Evolutionary conservation across 2,329 filamentous ascomycete species (phyloP), one percentile per base, ranked within the genome.

Genomic region (Penicillium sp.): DNA sequence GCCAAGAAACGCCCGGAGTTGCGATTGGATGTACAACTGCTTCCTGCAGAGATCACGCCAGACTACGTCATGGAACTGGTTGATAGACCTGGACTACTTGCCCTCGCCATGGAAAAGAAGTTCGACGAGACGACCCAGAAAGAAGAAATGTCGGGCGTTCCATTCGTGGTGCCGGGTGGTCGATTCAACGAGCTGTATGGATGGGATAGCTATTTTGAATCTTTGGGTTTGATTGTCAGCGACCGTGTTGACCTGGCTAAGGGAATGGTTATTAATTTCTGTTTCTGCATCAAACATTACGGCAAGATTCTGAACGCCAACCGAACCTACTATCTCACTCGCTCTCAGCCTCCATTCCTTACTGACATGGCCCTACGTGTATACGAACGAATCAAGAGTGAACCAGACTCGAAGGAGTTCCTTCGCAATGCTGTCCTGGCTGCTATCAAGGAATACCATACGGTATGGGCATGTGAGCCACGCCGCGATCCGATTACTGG

Each of bases 151-250:
- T 82, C 83, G 31, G 94, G 94, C 3, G 81, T 95, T 54, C 93
- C 94, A 0, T 99, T 97, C 66, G 92, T 97, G n/a, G 94, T 99
- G 3, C 94, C 94, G 0, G 94, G 94, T 55, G 94, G 94, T 21
- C 86, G 94, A 26, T 99, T 99, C 86, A 99, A 99, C 75, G 94
- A 99, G 74, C 77, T 99, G 19, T 99, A 99, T 71, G 93, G 93
- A 43, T 99, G 94, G 94, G 94, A 99, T 75, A 97, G 92, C 72
- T 99, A 97, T 79, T 97, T 99, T 92, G 91, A 93, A 72, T 94
- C 93, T 5, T 81, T 97, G 3, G 94, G 94, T 16, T 82, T 99
- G 54, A 79, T 97, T 55, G 85, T 91, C 64, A 91, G 93, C 69
- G 90, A 94, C 70, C 87, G 90, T 55, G 86, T 91, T 19, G 87